These are phyloP conservation scores for Setaria viridis DNA, from an alignment of 202 grass and related monocot genomes.

Conservation along the genomic window DNA sequence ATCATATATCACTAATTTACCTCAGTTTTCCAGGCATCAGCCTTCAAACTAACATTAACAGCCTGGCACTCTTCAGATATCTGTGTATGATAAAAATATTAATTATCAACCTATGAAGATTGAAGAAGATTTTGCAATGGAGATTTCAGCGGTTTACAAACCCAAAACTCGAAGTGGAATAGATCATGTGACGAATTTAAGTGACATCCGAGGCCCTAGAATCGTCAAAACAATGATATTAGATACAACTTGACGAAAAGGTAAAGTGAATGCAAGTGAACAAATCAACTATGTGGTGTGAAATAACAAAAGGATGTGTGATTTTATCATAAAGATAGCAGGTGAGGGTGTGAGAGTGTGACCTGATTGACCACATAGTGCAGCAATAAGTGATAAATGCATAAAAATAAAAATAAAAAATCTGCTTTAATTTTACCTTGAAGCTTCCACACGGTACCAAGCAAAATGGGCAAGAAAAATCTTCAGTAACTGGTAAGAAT, in stretches of 20 bases:
- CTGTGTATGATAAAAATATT: slow-evolving; percentile 54
- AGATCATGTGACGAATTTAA: slow-evolving; percentile 84
- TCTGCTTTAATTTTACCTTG: slow-evolving; percentile 66
- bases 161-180: slow-evolving; percentile 98
- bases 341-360: not conserved
- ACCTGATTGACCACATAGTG: slow-evolving; percentile 5
- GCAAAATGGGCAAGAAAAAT: slow-evolving; percentile 97
- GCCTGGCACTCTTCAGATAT: slow-evolving; percentile 91
- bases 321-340: slow-evolving; percentile 25
- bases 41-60: slow-evolving; percentile 90
- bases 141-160: slow-evolving; percentile 71
- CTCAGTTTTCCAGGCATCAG: slow-evolving; percentile 82
- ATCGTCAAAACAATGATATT: slow-evolving; percentile 41
- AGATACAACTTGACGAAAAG: slow-evolving; percentile 33
- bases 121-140: slow-evolving; percentile 32
- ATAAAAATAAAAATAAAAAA: slow-evolving; percentile 27
- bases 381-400: not conserved
- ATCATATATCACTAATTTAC: slow-evolving; percentile 44
- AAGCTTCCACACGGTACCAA: slow-evolving; percentile 86
- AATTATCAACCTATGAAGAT: slow-evolving; percentile 27
- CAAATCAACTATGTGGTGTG: not conserved
- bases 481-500: slow-evolving; percentile 84
- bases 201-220: slow-evolving; percentile 84
- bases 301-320: not conserved
- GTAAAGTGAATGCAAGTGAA: not conserved